A percentile compares a stretch with the other conserved stretches of the same genome.
phyloP scores from a whole-genome alignment of 148 eudicot species.

The Hydrangea macrophylla region DNA sequence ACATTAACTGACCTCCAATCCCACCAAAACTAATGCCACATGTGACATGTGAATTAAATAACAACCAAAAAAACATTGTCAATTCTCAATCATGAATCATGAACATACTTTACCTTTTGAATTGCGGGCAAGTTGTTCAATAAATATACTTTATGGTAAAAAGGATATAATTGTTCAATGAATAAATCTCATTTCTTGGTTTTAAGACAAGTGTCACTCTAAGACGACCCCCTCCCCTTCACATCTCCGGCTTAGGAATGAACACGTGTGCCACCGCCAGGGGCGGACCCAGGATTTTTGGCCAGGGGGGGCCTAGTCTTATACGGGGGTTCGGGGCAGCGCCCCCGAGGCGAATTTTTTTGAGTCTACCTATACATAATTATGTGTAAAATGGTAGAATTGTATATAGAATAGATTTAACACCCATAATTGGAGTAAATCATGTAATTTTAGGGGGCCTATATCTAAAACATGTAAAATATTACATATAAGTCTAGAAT shows the following conservation, averaged over 20 bases:
- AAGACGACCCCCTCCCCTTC: neutral
- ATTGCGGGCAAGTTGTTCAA: neutral
- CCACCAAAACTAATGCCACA: slow-evolving; percentile 17
- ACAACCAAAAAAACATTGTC: slow-evolving; percentile 13
- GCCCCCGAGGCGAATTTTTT: no score
- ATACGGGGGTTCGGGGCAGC: no score
- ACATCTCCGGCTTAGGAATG: neutral
- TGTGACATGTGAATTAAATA: slow-evolving; percentile 8
- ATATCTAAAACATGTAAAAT: no score
- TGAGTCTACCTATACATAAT: no score
- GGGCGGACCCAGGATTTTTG: no score
- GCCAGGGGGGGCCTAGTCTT: no score
- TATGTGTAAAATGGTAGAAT: no score
- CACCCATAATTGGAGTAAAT: no score
- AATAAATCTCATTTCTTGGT: neutral
- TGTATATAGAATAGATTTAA: no score
- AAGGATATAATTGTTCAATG: neutral
- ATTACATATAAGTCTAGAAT: no score
- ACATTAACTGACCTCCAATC: neutral
- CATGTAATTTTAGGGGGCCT: no score
- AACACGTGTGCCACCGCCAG: neutral
- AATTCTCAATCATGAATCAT: slow-evolving; percentile 9
- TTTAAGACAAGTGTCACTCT: neutral
- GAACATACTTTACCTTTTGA: slow-evolving; percentile 6
- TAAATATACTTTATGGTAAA: neutral